Evolutionary conservation across 2,329 filamentous ascomycete species (phyloP).

Genomic region (Cordyceps sp.): DNA sequence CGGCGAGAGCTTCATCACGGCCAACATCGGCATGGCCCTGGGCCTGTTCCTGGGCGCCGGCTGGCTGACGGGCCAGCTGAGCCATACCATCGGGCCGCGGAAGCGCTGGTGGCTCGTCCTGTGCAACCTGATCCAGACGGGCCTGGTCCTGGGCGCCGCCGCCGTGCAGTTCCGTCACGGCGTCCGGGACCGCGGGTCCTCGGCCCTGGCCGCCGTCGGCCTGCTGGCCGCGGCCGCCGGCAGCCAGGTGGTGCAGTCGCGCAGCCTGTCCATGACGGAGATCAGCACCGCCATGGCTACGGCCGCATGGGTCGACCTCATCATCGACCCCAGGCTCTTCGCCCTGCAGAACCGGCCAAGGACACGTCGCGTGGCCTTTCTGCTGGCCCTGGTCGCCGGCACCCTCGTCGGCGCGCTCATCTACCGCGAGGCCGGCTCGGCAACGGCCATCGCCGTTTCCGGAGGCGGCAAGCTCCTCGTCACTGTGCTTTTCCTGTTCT

Average conservation of each 20-base stretch:
- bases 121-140: slow-evolving; percentile 37
- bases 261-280: slow-evolving; percentile 38
- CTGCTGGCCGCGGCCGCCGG: slow-evolving; percentile 39
- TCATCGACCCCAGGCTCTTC: slow-evolving; percentile 36
- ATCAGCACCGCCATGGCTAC: slow-evolving; percentile 51
- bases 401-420: slow-evolving; percentile 34
- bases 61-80: slow-evolving; percentile 37
- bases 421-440: slow-evolving; percentile 12
- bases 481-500: slow-evolving; percentile 7
- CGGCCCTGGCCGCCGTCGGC: slow-evolving; percentile 27
- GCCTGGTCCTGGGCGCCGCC: slow-evolving; percentile 34
- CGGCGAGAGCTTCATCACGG: slow-evolving; percentile 29
- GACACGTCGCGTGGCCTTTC: slow-evolving; percentile 31
- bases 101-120: slow-evolving; percentile 34
- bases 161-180: slow-evolving; percentile 28
- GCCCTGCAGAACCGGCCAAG: slow-evolving; percentile 27
- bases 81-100: slow-evolving; percentile 32
- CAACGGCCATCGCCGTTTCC: slow-evolving; percentile 9
- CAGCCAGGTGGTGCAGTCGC: slow-evolving; percentile 40
- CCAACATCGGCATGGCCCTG: slow-evolving; percentile 37
- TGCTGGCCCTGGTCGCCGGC: slow-evolving; percentile 28
- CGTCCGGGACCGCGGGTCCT: slow-evolving; percentile 14
- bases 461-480: slow-evolving; percentile 10
- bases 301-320: slow-evolving; percentile 42
- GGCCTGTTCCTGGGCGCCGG: slow-evolving; percentile 38